A percentile compares a stretch with the other conserved stretches of the same genome.
Conservation (phyloP, 2,329 filamentous ascomycete genomes). For the Sclerotinia nivalis region DNA sequence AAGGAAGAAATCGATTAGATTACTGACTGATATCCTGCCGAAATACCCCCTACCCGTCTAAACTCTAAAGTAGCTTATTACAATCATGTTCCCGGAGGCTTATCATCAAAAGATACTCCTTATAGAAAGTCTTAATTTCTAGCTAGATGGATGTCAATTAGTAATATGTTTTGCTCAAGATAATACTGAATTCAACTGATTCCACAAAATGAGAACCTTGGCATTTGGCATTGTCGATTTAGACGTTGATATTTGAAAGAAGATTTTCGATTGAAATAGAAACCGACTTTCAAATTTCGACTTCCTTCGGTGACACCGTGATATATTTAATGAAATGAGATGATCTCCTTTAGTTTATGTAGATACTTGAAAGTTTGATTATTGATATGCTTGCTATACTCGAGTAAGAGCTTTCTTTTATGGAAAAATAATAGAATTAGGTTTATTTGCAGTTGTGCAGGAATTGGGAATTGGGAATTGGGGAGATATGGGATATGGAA, state of each 20-base stretch:
- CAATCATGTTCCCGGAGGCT: background rate
- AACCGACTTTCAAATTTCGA: background rate
- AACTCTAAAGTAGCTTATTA: background rate
- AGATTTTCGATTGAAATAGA: background rate
- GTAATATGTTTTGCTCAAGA: background rate
- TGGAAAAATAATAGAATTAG: background rate
- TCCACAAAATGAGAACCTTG: background rate
- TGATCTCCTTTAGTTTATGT: background rate
- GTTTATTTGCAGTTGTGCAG: background rate
- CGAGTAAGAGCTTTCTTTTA: background rate
- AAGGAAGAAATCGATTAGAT: slow-evolving; percentile 5
- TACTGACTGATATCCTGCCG: background rate
- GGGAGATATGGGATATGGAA: background rate
- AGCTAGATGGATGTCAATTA: background rate
- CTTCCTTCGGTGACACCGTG: background rate
- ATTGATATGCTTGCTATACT: background rate
- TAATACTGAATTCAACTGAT: background rate
- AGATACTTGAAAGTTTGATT: background rate
- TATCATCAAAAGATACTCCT: background rate
- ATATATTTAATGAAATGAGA: slow-evolving; percentile 10
- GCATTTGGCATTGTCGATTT: background rate
- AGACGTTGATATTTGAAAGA: background rate
- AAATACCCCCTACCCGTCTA: background rate
- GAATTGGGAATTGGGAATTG: background rate
- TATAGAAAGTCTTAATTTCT: slow-evolving; percentile 1